Evolutionary conservation across 164 flowering plant genomes (phyloP), one percentile per base, ranked within the genome.

Genomic region (Dillenia suffruticosa): DNA sequence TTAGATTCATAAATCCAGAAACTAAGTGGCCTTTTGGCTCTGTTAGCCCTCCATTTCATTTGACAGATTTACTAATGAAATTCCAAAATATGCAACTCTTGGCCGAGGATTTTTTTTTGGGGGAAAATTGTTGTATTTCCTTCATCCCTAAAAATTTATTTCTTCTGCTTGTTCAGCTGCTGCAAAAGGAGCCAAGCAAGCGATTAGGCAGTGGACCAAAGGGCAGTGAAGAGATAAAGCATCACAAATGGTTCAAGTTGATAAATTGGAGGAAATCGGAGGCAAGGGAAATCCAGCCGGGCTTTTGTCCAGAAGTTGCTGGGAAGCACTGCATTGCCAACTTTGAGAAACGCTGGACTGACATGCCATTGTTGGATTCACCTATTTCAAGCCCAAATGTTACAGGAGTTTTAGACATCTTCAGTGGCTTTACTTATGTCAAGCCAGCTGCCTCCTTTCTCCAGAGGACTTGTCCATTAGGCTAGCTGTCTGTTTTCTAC

Each of bases 231-330:
- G 92, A 91, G 71, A 85, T 91, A 58, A 88, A 87, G 79, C 64
- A 64, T 22, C 92, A 92, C 79, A 92, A 83, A 63, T 92, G 98
- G 96, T 85, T 90, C 71, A 92, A 86, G 69, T 51, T 81, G 17
- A 82, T 92, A 65, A 90, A 90, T 72, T 90, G 98, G 98, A 88
- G 67, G 79, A 92, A 87, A 74, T 57, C 90, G 58, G 96, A 90
- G 49, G 84, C 83, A 0, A 66, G 90, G 46, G 81, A 79, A 67
- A 81, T 86, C 46, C 73, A 77, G 54, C 96, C 96, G n/a, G 82
- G 92, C 62, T 92, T 88, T 56, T 78, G 82, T 8, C 98, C 98
- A 2, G 79, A 85, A 44, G 93, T 90, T 56, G 85, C 84, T 8
- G 93, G 96, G 24, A 72, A 74, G 59, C 91, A 75, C 11, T 92